These are phyloP conservation scores for Thielaviopsis euricoi DNA, from an alignment of 2,329 filamentous ascomycete species.

Conservation along the genomic window DNA sequence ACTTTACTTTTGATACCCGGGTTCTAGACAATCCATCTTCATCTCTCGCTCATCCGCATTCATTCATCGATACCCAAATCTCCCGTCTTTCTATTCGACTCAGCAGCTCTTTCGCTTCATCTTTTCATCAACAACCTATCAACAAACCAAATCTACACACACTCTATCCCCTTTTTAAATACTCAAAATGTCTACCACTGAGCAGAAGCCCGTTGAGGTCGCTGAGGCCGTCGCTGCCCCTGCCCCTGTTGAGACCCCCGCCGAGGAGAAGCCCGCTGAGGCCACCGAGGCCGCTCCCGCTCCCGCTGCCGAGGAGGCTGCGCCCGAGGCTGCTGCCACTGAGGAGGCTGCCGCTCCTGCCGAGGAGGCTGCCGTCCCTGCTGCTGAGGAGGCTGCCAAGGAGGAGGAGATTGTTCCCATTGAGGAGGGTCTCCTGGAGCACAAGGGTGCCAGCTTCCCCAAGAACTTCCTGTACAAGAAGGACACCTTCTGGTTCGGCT, in stretches of 20 bases:
- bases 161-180: constrained; percentile 12
- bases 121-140: not conserved
- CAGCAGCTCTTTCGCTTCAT: constrained; percentile 14
- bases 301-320: constrained; percentile 25
- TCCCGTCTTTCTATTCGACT: constrained; percentile 21
- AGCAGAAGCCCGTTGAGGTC: constrained; percentile 52
- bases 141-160: no score
- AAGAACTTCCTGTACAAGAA: constrained; percentile 87
- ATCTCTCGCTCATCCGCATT: constrained; percentile 13
- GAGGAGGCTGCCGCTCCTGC: constrained; percentile 22
- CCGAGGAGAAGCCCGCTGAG: constrained; percentile 20
- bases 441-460: constrained; percentile 75
- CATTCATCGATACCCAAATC: constrained; percentile 16
- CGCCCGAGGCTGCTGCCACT: constrained; percentile 26
- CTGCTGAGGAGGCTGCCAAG: constrained; percentile 22
- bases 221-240: constrained; percentile 25
- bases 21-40: constrained; percentile 10
- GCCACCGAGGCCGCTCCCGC: constrained; percentile 23
- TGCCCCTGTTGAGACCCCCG: constrained; percentile 22
- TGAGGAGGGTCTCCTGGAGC: constrained; percentile 69
- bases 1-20: constrained; percentile 12
- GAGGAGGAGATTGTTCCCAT: constrained; percentile 48
- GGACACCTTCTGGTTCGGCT: constrained; percentile 80
- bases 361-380: constrained; percentile 25
- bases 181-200: constrained; percentile 52